Evolutionary conservation across 768 basidiomycete genomes (phyloP).

Genomic region (Sutorius australiensis): DNA sequence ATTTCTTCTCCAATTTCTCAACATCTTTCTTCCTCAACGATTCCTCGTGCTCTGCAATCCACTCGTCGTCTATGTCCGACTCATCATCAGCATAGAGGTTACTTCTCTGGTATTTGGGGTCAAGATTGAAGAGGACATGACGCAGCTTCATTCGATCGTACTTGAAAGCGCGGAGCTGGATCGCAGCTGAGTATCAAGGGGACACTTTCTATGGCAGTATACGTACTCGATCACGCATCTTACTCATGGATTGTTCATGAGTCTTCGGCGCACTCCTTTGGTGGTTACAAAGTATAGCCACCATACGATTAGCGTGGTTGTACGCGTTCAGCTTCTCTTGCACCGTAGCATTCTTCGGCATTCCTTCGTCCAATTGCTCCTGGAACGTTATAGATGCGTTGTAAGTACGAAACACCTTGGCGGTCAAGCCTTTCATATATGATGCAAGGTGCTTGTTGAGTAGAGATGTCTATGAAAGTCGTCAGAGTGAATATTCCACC

Average conservation of each 20-base stretch:
- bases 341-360: constrained; percentile 64
- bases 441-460: constrained; percentile 90
- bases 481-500: constrained; percentile 16
- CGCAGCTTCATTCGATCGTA: constrained; percentile 98
- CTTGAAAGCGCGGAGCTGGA: constrained; percentile 82
- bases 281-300: constrained; percentile 99
- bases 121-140: constrained; percentile 74
- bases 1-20: constrained; percentile 91
- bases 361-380: constrained; percentile 75
- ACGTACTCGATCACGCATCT: constrained; percentile 85
- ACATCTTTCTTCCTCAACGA: constrained; percentile 73
- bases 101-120: constrained; percentile 79
- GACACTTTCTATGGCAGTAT: not conserved
- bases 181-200: constrained; percentile 4
- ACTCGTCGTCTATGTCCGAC: constrained; percentile 94
- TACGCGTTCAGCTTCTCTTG: constrained; percentile 97
- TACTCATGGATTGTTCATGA: constrained; percentile 91
- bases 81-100: constrained; percentile 76
- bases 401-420: constrained; percentile 99
- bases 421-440: constrained; percentile 97
- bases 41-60: constrained; percentile 77
- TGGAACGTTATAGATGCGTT: constrained; percentile 98
- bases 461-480: constrained; percentile 55
- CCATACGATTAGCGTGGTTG: constrained; percentile 94
- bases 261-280: constrained; percentile 91